Conservation (phyloP, 2,329 filamentous ascomycete species). For the Colletotrichum camelliae region DNA sequence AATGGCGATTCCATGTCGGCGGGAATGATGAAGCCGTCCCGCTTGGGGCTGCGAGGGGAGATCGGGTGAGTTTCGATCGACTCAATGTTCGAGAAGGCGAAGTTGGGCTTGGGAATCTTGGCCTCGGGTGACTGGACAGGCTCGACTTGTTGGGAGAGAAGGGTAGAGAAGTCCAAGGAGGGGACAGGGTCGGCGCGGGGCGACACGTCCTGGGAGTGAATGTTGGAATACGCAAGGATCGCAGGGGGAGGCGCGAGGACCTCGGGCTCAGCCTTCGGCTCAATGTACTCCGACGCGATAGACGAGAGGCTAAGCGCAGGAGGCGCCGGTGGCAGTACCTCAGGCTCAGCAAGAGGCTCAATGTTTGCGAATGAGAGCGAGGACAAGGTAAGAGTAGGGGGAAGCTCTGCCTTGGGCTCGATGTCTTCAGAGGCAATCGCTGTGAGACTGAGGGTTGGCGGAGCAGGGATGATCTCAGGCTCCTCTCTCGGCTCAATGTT, state of each 20-base stretch:
- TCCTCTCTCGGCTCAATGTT: slow-evolving; percentile 38
- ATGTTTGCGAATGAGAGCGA: slow-evolving; percentile 41
- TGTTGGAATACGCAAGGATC: slow-evolving; percentile 40
- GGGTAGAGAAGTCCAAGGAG: slow-evolving; percentile 39
- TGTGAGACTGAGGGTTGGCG: slow-evolving; percentile 38
- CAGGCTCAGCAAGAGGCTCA: slow-evolving; percentile 45
- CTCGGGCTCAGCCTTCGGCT: slow-evolving; percentile 36
- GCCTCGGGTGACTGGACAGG: slow-evolving; percentile 39
- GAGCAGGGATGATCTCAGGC: slow-evolving; percentile 31
- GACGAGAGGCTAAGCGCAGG: slow-evolving; percentile 36
- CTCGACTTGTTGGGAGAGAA: slow-evolving; percentile 39
- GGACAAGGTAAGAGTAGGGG: slow-evolving; percentile 33
- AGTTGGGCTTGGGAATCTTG: slow-evolving; percentile 27
- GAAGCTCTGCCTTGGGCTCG: slow-evolving; percentile 37
- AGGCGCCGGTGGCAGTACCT: slow-evolving; percentile 32
- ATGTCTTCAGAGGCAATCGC: slow-evolving; percentile 34
- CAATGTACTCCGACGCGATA: slow-evolving; percentile 36
- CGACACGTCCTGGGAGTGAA: slow-evolving; percentile 47
- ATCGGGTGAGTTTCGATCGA: slow-evolving; percentile 52
- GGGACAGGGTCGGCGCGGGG: slow-evolving; percentile 36
- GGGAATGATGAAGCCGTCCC: slow-evolving; percentile 63
- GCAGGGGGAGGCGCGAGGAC: slow-evolving; percentile 24
- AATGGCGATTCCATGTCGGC: slow-evolving; percentile 43
- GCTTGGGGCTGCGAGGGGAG: slow-evolving; percentile 55
- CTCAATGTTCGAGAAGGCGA: slow-evolving; percentile 51